Percentiles rank a stretch among this genome's conserved stretches.
These are phyloP conservation scores for Irpex sp. DNA, from an alignment of 1,284 basidiomycete species.

Conservation along the genomic window DNA sequence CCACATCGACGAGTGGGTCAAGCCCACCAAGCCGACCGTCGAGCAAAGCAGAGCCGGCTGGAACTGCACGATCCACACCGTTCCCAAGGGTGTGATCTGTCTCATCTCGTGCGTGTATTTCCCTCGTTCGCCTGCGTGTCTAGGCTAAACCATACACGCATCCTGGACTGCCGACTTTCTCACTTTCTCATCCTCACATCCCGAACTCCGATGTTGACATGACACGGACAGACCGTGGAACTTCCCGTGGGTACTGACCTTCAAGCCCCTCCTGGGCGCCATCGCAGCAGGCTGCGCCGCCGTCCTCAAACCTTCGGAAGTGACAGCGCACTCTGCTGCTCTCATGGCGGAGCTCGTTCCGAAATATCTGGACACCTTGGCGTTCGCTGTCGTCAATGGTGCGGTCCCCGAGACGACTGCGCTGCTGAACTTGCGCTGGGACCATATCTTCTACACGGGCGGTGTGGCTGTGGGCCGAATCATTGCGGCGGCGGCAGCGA, in stretches of 20 bases:
- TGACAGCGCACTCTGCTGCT: slow-evolving; percentile 45
- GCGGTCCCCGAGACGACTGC: slow-evolving; percentile 54
- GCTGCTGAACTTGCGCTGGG: slow-evolving; percentile 79
- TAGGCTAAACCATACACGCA: background rate
- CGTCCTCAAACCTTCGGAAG: slow-evolving; percentile 62
- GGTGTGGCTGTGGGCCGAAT: slow-evolving; percentile 73
- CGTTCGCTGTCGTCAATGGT: slow-evolving; percentile 53
- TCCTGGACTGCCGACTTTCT: background rate
- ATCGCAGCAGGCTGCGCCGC: slow-evolving; percentile 60
- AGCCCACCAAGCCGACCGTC: slow-evolving; percentile 38
- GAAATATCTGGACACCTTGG: slow-evolving; percentile 56
- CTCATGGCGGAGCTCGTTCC: slow-evolving; percentile 57
- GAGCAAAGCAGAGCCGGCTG: slow-evolving; percentile 32
- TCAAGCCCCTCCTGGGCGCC: slow-evolving; percentile 53
- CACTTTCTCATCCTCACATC: background rate
- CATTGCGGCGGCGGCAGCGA: slow-evolving; percentile 78
- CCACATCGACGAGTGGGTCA: slow-evolving; percentile 49
- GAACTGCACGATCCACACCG: slow-evolving; percentile 44
- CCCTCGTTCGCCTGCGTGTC: background rate
- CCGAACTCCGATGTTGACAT: background rate
- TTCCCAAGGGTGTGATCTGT: slow-evolving; percentile 47
- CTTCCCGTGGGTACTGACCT: slow-evolving; percentile 46
- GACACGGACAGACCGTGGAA: slow-evolving; percentile 44
- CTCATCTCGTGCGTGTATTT: slow-evolving; percentile 32
- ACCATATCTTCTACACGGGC: slow-evolving; percentile 67